phyloP scores from a whole-genome alignment of 768 basidiomycete genomes.

The Boletus sp. region DNA sequence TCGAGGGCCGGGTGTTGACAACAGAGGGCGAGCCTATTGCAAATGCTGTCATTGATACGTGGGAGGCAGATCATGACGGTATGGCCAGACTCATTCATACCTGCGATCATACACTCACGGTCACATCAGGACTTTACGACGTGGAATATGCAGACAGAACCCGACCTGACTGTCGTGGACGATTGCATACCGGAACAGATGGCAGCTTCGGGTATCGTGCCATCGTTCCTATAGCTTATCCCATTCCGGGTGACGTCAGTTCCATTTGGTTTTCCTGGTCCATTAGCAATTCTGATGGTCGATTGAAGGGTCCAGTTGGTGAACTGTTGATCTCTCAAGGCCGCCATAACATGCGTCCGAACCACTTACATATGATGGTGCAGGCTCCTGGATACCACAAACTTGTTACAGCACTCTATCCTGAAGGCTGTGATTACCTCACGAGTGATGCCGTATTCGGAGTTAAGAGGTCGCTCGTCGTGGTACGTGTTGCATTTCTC shows the following conservation, averaged over 20 bases:
- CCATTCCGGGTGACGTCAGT: conserved; percentile 66
- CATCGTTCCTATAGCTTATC: conserved; percentile 64
- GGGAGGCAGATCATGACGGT: conserved; percentile 73
- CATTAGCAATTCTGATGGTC: conserved; percentile 7
- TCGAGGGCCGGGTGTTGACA: conserved; percentile 62
- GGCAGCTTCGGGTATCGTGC: conserved; percentile 72
- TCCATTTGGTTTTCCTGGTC: conserved; percentile 2
- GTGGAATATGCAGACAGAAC: conserved; percentile 54
- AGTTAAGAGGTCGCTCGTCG: conserved; percentile 72
- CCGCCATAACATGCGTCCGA: conserved; percentile 76
- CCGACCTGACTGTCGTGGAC: conserved; percentile 72
- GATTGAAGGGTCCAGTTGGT: conserved; percentile 63
- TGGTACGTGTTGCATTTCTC: conserved; percentile 44
- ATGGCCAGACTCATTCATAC: conserved; percentile 11
- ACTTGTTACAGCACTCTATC: conserved; percentile 74
- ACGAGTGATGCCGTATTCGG: conserved; percentile 78
- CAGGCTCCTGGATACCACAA: conserved; percentile 70
- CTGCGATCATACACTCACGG: background rate
- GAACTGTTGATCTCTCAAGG: conserved; percentile 51
- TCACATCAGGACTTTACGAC: conserved; percentile 33
- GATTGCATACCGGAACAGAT: conserved; percentile 54
- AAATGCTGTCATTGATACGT: conserved; percentile 70
- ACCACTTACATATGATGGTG: conserved; percentile 75
- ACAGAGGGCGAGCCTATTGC: conserved; percentile 64
- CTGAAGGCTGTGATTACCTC: conserved; percentile 60